These are phyloP conservation scores for Pontederia crassipes DNA, from an alignment of 176 grass and related monocot genomes.

Conservation along the genomic window DNA sequence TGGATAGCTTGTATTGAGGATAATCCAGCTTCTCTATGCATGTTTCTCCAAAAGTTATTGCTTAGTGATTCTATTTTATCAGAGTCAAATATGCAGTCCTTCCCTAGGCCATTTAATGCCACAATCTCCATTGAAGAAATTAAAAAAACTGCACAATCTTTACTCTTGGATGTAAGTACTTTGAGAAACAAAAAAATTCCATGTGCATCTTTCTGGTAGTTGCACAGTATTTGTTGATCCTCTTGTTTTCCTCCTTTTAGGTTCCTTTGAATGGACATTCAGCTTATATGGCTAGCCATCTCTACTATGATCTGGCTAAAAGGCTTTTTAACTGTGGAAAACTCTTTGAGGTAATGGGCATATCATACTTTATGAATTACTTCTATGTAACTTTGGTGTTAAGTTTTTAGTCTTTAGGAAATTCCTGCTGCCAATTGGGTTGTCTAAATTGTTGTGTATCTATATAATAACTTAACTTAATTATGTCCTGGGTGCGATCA, in stretches of 20 bases:
- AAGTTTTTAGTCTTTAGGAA: too few relatives aligned
- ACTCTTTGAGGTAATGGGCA: constrained; percentile 44
- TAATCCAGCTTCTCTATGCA: constrained; percentile 32
- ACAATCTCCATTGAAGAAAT: constrained; percentile 35
- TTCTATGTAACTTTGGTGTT: too few relatives aligned
- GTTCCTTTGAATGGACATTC: constrained; percentile 33
- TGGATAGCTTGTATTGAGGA: constrained; percentile 58
- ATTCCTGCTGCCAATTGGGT: too few relatives aligned
- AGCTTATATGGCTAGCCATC: constrained; percentile 45
- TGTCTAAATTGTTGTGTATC: too few relatives aligned
- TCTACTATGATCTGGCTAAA: constrained; percentile 84
- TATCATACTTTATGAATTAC: too few relatives aligned
- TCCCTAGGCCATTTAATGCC: constrained; percentile 28
- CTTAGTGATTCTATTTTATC: constrained; percentile 28
- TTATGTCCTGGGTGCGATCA: too few relatives aligned
- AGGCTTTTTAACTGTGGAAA: constrained; percentile 46
- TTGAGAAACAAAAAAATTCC: background rate
- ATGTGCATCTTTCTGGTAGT: too few relatives aligned
- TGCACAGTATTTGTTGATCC: constrained; percentile 12
- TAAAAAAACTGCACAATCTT: constrained; percentile 38
- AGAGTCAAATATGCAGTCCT: constrained; percentile 23
- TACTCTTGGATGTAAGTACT: constrained; percentile 58
- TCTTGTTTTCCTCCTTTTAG: constrained; percentile 41
- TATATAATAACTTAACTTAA: too few relatives aligned
- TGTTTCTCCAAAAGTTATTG: constrained; percentile 57